Percentiles rank a stretch among this genome's conserved stretches.
These are phyloP conservation scores for Globisporangium iwayamae DNA, from an alignment of 352 stramenopile species.

Conservation along the genomic window DNA sequence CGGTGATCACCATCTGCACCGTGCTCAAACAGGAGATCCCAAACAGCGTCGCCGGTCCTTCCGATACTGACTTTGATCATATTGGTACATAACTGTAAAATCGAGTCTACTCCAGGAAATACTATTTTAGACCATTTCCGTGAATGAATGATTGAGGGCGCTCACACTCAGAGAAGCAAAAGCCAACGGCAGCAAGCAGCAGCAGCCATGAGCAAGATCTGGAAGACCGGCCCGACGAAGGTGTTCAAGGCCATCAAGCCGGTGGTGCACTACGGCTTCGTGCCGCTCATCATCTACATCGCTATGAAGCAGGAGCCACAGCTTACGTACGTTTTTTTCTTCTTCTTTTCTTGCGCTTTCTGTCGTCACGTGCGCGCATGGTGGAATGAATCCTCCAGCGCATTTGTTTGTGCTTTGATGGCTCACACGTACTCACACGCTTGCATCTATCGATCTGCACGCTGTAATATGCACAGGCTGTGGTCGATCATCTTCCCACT, in stretches of 20 bases:
- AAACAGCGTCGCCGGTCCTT: too few species aligned
- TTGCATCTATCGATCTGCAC: conserved; percentile 6
- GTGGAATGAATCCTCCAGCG: not conserved
- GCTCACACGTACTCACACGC: not conserved
- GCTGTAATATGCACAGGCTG: conserved; percentile 28
- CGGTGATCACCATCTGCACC: conserved; percentile 56
- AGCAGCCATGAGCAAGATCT: conserved; percentile 55
- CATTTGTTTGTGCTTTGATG: not conserved
- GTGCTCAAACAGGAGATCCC: conserved; percentile 27
- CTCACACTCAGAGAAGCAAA: not conserved
- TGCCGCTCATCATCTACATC: conserved; percentile 80
- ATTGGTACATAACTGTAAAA: too few species aligned
- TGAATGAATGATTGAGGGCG: not conserved
- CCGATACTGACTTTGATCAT: too few species aligned
- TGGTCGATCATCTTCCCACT: conserved; percentile 77
- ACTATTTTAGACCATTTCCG: too few species aligned
- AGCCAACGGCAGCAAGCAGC: not conserved
- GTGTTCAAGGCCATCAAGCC: conserved; percentile 81
- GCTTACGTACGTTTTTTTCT: conserved; percentile 49
- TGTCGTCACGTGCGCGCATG: too few species aligned
- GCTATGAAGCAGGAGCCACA: conserved; percentile 74
- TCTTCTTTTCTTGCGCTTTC: not conserved
- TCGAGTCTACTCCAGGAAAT: too few species aligned
- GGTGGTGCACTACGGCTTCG: conserved; percentile 77
- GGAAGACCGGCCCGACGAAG: conserved; percentile 74